Base-by-base conservation (phyloP, 768 basidiomycete genomes). In the Trametes gibbosa region DNA sequence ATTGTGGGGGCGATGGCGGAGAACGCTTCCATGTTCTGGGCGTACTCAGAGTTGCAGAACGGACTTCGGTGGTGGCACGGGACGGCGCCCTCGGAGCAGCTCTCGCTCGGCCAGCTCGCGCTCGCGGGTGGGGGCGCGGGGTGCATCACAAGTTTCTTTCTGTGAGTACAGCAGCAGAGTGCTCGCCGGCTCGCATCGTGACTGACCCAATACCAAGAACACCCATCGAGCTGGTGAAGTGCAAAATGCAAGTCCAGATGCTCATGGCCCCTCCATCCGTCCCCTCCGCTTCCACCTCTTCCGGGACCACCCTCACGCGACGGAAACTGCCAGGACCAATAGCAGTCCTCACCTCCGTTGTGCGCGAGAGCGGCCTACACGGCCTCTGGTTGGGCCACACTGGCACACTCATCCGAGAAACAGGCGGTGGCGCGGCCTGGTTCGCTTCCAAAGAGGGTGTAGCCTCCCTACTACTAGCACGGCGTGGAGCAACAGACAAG, bases 351-450 rank as follows among this genome's bases (percentile, higher is more conserved):
- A 74, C 74, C 8, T 78, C 81, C 23, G 82, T 89, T 47, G 66
- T 97, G 13, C 82, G 82, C 40, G 75, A 79, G 0, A 77, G 83
- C 16, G 96, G 96, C 35, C 14, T 95, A 3, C 80, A 84, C 14
- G 95, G 95, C 5, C 83, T 98, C n/a, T 98, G 96, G 96, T 81
- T 96, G 6, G 96, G 96, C 2, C 96, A 98, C 65, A 92, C 87
- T 0, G 96, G 93, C 6, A 98, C 95, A 0, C 77, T 98, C 61
- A 83, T 98, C 29, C 90, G 96, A 21, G 96, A 98, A 71, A 92
- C 91, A 0, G 95, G 95, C 10, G 95, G 96, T 5, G 84, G 85
- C 5, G 85, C 89, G 0, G 89, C 92, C 1, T 98, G 96, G 96
- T 98, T 98, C 72, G 78, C 84, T 19, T 83, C 87, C 10, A 97